These are phyloP conservation scores for Aspergillus carlsbadensis DNA, from an alignment of 495 filamentous ascomycete genomes.

Conservation along the genomic window DNA sequence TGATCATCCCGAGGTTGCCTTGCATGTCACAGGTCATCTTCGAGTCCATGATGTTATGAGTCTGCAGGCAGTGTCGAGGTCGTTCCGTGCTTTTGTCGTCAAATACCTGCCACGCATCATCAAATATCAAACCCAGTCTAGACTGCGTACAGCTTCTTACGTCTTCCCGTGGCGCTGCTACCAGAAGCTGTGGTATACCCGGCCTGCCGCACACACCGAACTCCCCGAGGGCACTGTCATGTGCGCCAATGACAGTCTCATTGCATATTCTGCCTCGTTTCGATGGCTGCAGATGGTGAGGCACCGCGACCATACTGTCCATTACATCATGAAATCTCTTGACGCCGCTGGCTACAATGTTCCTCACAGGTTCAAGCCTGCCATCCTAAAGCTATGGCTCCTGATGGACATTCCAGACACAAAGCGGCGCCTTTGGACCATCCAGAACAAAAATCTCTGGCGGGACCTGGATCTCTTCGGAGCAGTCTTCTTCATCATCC, in stretches of 20 bases:
- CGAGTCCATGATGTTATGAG: slow-evolving; percentile 46
- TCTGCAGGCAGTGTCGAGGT: slow-evolving; percentile 56
- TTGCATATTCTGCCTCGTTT: slow-evolving; percentile 43
- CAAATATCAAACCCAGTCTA: slow-evolving; percentile 33
- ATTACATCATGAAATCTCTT: slow-evolving; percentile 56
- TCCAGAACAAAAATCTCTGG: slow-evolving; percentile 50
- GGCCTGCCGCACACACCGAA: slow-evolving; percentile 31
- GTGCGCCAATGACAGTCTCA: neutral
- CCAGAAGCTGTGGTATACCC: slow-evolving; percentile 45
- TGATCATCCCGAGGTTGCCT: slow-evolving; percentile 45
- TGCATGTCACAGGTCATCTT: slow-evolving; percentile 51
- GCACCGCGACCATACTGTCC: slow-evolving; percentile 43
- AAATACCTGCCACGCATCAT: slow-evolving; percentile 38
- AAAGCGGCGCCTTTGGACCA: slow-evolving; percentile 42
- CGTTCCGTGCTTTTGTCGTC: slow-evolving; percentile 55
- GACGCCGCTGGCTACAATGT: slow-evolving; percentile 50
- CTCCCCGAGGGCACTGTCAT: neutral
- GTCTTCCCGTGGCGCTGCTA: slow-evolving; percentile 53
- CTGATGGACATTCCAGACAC: slow-evolving; percentile 60
- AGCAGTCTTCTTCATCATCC: slow-evolving; percentile 56
- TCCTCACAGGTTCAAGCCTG: slow-evolving; percentile 37
- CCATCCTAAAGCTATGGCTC: slow-evolving; percentile 65
- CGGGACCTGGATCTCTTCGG: slow-evolving; percentile 52
- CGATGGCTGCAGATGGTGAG: slow-evolving; percentile 54
- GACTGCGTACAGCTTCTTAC: slow-evolving; percentile 43